Base-by-base conservation (phyloP, 805 yeast genomes). In the Pichia rugopelliculosa region DNA sequence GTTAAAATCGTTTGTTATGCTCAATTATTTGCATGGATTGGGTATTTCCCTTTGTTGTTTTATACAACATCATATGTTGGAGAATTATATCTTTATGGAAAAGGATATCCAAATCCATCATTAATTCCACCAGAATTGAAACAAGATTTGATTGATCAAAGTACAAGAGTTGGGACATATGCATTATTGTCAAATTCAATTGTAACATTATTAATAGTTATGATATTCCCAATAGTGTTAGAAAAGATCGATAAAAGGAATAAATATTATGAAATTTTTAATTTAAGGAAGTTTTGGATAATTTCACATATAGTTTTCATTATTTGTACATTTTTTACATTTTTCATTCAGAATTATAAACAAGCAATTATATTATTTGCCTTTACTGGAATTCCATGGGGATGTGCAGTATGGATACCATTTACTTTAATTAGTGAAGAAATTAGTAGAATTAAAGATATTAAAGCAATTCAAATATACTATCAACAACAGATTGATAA, bases 11-110 rank as follows among this genome's bases (percentile, higher is more conserved):
- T 79, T 3, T 80, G 83, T 53, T 65, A 62, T 44, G 77, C 79
- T 1, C 82, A 80, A 58, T 75, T 80, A 49, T 76, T 76, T 60
- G 84, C 84, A 1, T 80, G 85, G 85, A 74, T 80, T 38, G 84
- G 84, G 1, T 80, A 82, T 65, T 80, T 80, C 62, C 82, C 83
- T 1, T 72, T 80, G 75, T 58, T 80, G 25, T 80, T 80, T 52
- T 80, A 80, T 56, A 79, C 84, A 4, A 76, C 85, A 3, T 78
- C 84, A 0, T 80, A 79, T 59, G 84, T 80, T 17, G 83, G 83
- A 0, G 84, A 77, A 49, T 62, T 80, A 15, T 79, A 76, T 61
- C 63, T 69, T 27, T 66, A 59, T 39, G 75, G 75, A 48, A 49
- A 56, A 13, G 68, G 77, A 5, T 59, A 59, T 22, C 58, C 67